These are phyloP conservation scores for Tinospora cordifolia DNA, from an alignment of 164 flowering plant species.

Conservation along the genomic window DNA sequence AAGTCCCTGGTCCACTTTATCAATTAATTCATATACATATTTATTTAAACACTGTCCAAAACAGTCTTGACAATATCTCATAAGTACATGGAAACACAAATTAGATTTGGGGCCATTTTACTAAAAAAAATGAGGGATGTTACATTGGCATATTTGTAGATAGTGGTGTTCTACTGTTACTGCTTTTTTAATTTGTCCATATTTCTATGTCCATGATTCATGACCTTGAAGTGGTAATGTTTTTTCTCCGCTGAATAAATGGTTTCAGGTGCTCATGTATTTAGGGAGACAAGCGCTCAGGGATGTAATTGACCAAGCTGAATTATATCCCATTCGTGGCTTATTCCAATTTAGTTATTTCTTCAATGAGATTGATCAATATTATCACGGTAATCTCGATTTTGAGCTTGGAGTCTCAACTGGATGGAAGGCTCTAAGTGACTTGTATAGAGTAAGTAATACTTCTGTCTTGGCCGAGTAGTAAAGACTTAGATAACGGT, in stretches of 20 bases:
- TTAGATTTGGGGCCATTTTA: too few species aligned
- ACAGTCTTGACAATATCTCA: too few species aligned
- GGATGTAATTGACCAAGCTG: slow-evolving; percentile 71
- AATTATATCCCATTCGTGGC: slow-evolving; percentile 77
- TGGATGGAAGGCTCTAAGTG: slow-evolving; percentile 69
- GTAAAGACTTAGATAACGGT: neutral
- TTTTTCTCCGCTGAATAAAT: neutral
- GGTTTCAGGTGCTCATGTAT: slow-evolving; percentile 18
- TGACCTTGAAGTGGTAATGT: neutral
- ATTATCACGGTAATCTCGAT: slow-evolving; percentile 56
- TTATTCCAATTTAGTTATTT: slow-evolving; percentile 65
- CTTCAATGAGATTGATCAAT: slow-evolving; percentile 77
- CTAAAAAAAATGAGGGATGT: too few species aligned
- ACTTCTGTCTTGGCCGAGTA: neutral
- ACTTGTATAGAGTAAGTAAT: slow-evolving; percentile 61
- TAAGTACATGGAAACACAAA: too few species aligned
- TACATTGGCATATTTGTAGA: neutral
- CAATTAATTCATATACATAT: too few species aligned
- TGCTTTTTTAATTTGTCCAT: neutral
- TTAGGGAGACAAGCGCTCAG: slow-evolving; percentile 57
- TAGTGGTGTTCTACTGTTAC: neutral
- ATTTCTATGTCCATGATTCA: neutral
- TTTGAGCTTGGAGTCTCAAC: slow-evolving; percentile 75
- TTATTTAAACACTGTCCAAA: too few species aligned
- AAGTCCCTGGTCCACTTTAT: too few species aligned